A percentile compares a stretch with the other conserved stretches of the same genome.
Conservation (phyloP, 345 rosid species). For the Citrus inodora region DNA sequence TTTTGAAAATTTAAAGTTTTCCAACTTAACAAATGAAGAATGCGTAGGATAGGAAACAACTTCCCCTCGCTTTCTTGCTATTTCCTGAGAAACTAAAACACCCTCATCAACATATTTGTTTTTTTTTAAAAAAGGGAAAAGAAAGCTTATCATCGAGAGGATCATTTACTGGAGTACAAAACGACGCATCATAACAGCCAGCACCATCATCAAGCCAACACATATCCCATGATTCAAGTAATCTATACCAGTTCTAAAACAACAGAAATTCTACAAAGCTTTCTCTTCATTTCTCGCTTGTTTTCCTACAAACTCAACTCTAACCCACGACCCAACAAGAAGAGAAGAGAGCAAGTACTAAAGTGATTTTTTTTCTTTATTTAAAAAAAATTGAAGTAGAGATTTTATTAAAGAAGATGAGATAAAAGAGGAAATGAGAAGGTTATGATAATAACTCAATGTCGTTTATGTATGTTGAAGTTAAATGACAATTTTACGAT, state of each 20-base stretch:
- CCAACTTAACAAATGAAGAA: neutral
- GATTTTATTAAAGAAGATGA: no score
- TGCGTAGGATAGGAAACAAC: neutral
- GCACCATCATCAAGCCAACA: conserved; percentile 36
- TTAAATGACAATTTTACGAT: no score
- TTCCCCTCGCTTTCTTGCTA: conserved; percentile 1
- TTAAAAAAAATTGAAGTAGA: no score
- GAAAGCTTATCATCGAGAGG: conserved; percentile 52
- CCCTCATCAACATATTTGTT: neutral
- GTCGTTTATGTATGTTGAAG: no score
- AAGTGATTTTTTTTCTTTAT: neutral
- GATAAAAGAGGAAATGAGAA: neutral
- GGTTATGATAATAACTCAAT: no score
- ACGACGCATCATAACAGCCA: conserved; percentile 29
- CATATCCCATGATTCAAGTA: conserved; percentile 25
- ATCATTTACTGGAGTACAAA: conserved; percentile 46
- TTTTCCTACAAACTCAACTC: neutral
- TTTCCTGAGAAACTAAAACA: conserved; percentile 16
- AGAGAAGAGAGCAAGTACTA: neutral
- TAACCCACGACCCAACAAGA: neutral
- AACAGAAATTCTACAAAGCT: neutral
- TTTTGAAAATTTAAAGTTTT: no score
- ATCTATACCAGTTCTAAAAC: conserved; percentile 27
- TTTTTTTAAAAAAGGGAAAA: neutral
- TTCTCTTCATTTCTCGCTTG: neutral